Evolutionary conservation across 352 stramenopile genomes (phyloP), one percentile per base, ranked within the genome.

Genomic region (Salisapilia sapeloensis): DNA sequence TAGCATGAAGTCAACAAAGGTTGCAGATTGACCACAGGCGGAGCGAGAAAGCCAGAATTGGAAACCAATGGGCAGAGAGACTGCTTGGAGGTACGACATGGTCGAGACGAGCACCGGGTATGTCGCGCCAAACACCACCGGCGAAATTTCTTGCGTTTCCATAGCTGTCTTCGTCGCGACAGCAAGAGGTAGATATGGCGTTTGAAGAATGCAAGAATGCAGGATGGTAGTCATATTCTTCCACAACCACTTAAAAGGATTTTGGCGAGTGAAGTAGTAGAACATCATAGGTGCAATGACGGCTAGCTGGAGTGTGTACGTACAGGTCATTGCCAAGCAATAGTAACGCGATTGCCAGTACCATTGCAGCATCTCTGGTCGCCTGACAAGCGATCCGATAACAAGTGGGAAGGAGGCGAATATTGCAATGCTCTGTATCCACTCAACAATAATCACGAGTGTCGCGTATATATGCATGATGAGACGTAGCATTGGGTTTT

Each of bases 141-240:
- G 50, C 8, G 56, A 51, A 10, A 81, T 50, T 29, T 75, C 59
- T 10, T 54, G 51, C 12, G 61, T 55, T 0, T 50, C 47, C 33
- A 74, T 38, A n/a, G 65, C 70, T 13, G 46, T 50, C n/a, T 75
- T 75, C 7, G 66, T 76, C 24, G 61, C 45, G 29, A 74, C 56
- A 4, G 60, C 47, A 1, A 81, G 34, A 5, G 64, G 53, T 9
- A 76, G 40, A 34, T 77, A 48, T 5, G 61, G 36, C 13, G 51
- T 62, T 26, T 65, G 38, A 7, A 79, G 32, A 14, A 75, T 26
- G 18, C 62, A 41, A 15, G 49, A 57, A 28, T 78, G 75, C 6
- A 72, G 45, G 24, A 75, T 42, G 10, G 60, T 50, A 4, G 60
- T 33, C 21, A 63, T 28, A 19, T 67, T 52, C 37, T 60, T 53